Conservation (phyloP, 2,329 filamentous ascomycete genomes). For the Teratosphaeria epicoccoides region DNA sequence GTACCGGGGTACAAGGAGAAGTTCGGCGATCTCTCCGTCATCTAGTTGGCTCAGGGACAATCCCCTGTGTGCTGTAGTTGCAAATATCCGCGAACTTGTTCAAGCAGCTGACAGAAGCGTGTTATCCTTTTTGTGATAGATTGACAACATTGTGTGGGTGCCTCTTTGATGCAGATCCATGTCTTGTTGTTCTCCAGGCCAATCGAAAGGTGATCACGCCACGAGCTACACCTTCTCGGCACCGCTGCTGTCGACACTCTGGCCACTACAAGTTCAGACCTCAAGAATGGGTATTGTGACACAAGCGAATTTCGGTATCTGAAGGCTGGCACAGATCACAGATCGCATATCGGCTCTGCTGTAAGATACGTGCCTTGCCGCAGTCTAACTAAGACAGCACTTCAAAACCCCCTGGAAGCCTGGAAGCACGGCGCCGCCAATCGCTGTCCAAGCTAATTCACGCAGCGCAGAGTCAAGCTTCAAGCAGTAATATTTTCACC, state of each 20-base stretch:
- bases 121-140: background rate
- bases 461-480: too few relatives aligned
- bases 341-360: too few relatives aligned
- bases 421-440: too few relatives aligned
- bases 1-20: conserved; percentile 99
- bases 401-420: too few relatives aligned
- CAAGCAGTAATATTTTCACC: too few relatives aligned
- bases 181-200: background rate
- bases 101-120: background rate
- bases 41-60: conserved; percentile 51
- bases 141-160: background rate
- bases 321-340: too few relatives aligned
- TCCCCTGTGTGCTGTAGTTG: background rate
- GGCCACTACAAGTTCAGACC: background rate
- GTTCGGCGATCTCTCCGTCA: conserved; percentile 91
- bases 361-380: too few relatives aligned
- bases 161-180: background rate
- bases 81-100: background rate
- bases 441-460: too few relatives aligned
- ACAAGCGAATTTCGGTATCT: too few relatives aligned
- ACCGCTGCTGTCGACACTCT: background rate
- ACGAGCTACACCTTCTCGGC: too few relatives aligned
- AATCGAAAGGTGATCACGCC: too few relatives aligned
- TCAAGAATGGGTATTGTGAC: background rate
- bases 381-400: too few relatives aligned